Evolutionary conservation across 2,329 filamentous ascomycete genomes (phyloP).

Genomic region (Neopestalotiopsis rosae): DNA sequence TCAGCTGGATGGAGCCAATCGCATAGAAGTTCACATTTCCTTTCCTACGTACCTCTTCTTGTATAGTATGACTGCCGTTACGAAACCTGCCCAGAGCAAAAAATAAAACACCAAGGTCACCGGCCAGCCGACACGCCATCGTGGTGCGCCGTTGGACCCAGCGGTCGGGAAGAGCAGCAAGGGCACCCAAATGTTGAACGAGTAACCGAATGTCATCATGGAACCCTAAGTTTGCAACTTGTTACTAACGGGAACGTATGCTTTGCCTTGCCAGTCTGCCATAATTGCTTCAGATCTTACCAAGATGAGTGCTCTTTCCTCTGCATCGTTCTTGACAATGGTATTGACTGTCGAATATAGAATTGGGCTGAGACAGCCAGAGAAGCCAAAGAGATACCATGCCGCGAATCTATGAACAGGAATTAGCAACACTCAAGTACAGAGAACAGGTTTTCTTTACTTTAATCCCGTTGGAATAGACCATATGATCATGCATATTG

Average conservation of each 20-base stretch:
- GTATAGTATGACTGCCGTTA: slow-evolving; percentile 43
- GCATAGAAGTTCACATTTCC: too few species aligned
- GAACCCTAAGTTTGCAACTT: slow-evolving; percentile 35
- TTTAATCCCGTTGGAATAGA: slow-evolving; percentile 54
- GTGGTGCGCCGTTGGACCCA: slow-evolving; percentile 45
- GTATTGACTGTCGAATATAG: slow-evolving; percentile 50
- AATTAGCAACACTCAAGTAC: background rate
- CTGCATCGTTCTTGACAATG: slow-evolving; percentile 44
- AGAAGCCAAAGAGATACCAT: slow-evolving; percentile 46
- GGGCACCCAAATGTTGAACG: slow-evolving; percentile 51
- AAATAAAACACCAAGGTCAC: slow-evolving; percentile 51
- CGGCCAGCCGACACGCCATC: slow-evolving; percentile 55
- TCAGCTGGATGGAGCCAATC: too few species aligned
- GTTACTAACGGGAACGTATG: background rate
- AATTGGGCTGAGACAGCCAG: slow-evolving; percentile 46
- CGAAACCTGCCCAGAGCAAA: slow-evolving; percentile 48
- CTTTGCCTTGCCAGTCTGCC: background rate
- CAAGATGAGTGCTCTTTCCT: slow-evolving; percentile 46
- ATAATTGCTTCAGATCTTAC: slow-evolving; percentile 24
- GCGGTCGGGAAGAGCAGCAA: slow-evolving; percentile 48
- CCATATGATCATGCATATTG: slow-evolving; percentile 54
- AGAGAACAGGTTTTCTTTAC: slow-evolving; percentile 30
- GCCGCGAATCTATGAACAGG: slow-evolving; percentile 40
- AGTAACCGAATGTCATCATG: slow-evolving; percentile 54
- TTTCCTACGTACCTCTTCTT: slow-evolving; percentile 27